Percentiles rank a stretch among this genome's conserved stretches.
These are phyloP conservation scores for Meira miltonrushii DNA, from an alignment of 1,284 basidiomycete species.

Conservation along the genomic window DNA sequence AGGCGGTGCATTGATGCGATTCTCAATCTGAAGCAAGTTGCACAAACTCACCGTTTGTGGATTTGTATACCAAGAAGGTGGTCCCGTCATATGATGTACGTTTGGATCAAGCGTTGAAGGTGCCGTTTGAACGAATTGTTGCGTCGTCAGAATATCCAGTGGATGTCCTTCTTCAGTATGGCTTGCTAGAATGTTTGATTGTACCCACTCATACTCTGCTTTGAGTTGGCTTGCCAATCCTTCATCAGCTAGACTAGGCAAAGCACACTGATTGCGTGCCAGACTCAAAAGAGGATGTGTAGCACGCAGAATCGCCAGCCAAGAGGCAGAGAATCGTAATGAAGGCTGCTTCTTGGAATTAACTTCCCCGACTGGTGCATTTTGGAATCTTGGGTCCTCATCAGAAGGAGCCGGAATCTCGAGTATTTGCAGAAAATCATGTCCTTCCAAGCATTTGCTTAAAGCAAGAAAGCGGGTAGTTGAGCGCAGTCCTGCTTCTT, in stretches of 20 bases:
- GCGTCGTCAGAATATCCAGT: conserved; percentile 23
- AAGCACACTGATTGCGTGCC: conserved; percentile 56
- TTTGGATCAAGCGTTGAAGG: conserved; percentile 56
- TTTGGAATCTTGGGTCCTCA: neutral
- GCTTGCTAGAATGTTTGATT: conserved; percentile 66
- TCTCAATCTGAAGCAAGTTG: conserved; percentile 69
- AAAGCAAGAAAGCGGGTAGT: conserved; percentile 79
- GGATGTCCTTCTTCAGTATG: conserved; percentile 5
- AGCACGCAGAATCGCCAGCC: conserved; percentile 86
- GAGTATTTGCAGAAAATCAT: conserved; percentile 81
- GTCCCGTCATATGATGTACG: conserved; percentile 29
- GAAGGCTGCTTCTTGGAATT: conserved; percentile 23
- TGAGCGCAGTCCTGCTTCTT: conserved; percentile 53
- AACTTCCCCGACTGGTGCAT: neutral
- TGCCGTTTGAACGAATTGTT: conserved; percentile 38
- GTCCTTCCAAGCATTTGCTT: conserved; percentile 79
- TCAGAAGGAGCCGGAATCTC: conserved; percentile 59
- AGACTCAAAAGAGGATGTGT: conserved; percentile 72
- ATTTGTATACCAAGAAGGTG: conserved; percentile 69
- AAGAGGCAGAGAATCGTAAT: conserved; percentile 68
- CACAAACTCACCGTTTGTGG: conserved; percentile 87
- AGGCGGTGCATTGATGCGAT: conserved; percentile 64
- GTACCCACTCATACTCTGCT: conserved; percentile 56
- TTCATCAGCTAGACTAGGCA: conserved; percentile 56
- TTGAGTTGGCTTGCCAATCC: neutral